Percentiles rank a stretch among this genome's conserved stretches.
phyloP scores from a whole-genome alignment of 164 flowering plant genomes.

The Taxillus chinensis region DNA sequence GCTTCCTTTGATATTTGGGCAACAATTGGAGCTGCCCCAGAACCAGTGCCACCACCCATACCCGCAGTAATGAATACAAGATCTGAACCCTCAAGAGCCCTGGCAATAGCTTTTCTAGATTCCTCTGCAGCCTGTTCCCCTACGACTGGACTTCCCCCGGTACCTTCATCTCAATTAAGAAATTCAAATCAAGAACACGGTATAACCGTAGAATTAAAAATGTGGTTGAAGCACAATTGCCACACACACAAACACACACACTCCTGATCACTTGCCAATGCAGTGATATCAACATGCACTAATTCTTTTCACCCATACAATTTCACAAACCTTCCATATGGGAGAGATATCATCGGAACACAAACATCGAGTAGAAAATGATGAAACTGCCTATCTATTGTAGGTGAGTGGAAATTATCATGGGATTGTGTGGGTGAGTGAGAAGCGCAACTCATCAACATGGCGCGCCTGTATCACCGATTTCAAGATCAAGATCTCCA shows the following conservation, averaged over 20 bases:
- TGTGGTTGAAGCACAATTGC: not conserved
- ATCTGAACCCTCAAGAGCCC: conserved; percentile 61
- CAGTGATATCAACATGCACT: no score
- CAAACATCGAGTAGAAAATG: no score
- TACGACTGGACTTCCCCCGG: conserved; percentile 89
- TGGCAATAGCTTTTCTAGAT: conserved; percentile 75
- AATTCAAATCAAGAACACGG: conserved; percentile 5
- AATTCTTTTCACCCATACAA: no score
- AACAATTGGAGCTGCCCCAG: conserved; percentile 97
- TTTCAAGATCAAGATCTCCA: not conserved
- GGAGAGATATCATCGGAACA: no score
- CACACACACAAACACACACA: not conserved
- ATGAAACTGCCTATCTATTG: no score
- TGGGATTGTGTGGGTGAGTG: no score
- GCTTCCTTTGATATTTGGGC: conserved; percentile 94
- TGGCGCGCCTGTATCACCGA: no score
- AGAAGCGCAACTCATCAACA: no score
- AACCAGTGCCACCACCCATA: conserved; percentile 77
- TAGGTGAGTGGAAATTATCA: no score
- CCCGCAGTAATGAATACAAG: not conserved
- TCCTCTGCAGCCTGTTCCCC: conserved; percentile 99
- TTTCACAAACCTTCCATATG: no score
- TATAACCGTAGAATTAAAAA: not conserved
- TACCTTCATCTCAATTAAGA: conserved; percentile 52
- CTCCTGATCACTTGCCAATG: no score